These are phyloP conservation scores for Claviceps maximensis DNA, from an alignment of 2,329 filamentous ascomycete species.

Conservation along the genomic window DNA sequence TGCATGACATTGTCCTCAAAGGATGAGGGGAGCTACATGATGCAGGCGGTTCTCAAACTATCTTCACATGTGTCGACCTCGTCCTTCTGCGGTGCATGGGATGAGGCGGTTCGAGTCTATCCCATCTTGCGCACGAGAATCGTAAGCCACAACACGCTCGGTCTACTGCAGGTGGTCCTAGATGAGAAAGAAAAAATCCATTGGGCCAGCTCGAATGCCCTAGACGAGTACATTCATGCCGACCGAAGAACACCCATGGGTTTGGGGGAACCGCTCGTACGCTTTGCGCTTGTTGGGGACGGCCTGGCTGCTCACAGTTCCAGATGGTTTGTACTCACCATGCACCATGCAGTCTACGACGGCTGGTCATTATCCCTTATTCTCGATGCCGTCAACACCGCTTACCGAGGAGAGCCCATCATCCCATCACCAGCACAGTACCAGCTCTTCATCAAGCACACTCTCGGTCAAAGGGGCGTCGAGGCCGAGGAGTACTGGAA, in stretches of 20 bases:
- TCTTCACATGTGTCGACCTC: slow-evolving; percentile 2
- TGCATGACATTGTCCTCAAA: slow-evolving; percentile 22
- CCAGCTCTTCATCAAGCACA: slow-evolving; percentile 31
- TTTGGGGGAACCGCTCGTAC: slow-evolving; percentile 26
- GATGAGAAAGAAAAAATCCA: slow-evolving; percentile 19
- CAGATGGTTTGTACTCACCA: slow-evolving; percentile 21
- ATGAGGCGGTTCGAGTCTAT: neutral
- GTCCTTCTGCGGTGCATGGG: slow-evolving; percentile 8
- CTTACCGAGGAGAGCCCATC: neutral
- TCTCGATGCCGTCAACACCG: slow-evolving; percentile 18
- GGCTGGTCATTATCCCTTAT: slow-evolving; percentile 31
- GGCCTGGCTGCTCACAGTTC: slow-evolving; percentile 21
- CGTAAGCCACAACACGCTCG: slow-evolving; percentile 25
- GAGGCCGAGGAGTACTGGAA: slow-evolving; percentile 30
- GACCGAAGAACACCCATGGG: slow-evolving; percentile 24
- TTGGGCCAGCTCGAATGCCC: slow-evolving; percentile 11
- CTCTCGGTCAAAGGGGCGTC: slow-evolving; percentile 21
- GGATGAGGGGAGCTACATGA: slow-evolving; percentile 21
- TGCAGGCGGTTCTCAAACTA: slow-evolving; percentile 8
- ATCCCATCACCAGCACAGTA: slow-evolving; percentile 14
- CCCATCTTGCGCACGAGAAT: slow-evolving; percentile 32
- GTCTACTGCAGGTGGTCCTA: slow-evolving; percentile 31
- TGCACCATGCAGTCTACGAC: slow-evolving; percentile 40
- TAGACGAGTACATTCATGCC: slow-evolving; percentile 22
- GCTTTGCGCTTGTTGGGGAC: slow-evolving; percentile 25